Evolutionary conservation across 805 yeast species (phyloP), one percentile per base, ranked within the genome.

Genomic region (Priceomyces medius): DNA sequence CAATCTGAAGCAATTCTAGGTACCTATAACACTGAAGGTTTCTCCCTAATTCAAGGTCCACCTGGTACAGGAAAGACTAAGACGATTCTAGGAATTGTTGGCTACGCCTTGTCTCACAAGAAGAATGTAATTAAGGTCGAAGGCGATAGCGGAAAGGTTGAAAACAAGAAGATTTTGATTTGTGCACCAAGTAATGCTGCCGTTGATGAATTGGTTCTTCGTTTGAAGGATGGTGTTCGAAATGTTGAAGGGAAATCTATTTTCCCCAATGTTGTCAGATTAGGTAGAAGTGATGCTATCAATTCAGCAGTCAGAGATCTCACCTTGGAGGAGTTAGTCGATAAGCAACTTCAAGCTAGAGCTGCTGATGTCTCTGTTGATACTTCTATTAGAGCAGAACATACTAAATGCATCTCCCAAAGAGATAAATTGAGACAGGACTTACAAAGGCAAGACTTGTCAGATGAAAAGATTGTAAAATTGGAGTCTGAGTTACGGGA

Each of bases 131-230:
- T 64, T 9, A 48, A 38, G 2, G 45, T 51, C 1, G 35, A 16
- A 17, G 24, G 27, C 6, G 7, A 19, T 13, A 19, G 24, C n/a
- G 14, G 7, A 9, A 39, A 35, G 13, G 20, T 16, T 12, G 48
- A 47, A 23, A 55, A 31, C 33, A 57, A 78, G 26, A 86, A 87
- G 43, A 79, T 93, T 1, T 66, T 93, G 38, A 80, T 93, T 14
- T 95, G 99, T 76, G 98, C 99, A 1, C 99, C 99, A 3, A 88
- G 97, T 59, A 93, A 93, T 68, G 99, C 99, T 1, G 99, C 99
- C 10, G 97, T 93, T 3, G 99, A 93, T 64, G 99, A 95, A 58
- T 71, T 93, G 46, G 93, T 89, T 10, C 54, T 89, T 14, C 83
- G 99, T 58, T 67, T 93, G 44, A 81, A 83, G 49, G 71, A 68